Base-by-base conservation (phyloP, 2,329 filamentous ascomycete genomes). In the Teratosphaeria pseudoeucalypti region DNA sequence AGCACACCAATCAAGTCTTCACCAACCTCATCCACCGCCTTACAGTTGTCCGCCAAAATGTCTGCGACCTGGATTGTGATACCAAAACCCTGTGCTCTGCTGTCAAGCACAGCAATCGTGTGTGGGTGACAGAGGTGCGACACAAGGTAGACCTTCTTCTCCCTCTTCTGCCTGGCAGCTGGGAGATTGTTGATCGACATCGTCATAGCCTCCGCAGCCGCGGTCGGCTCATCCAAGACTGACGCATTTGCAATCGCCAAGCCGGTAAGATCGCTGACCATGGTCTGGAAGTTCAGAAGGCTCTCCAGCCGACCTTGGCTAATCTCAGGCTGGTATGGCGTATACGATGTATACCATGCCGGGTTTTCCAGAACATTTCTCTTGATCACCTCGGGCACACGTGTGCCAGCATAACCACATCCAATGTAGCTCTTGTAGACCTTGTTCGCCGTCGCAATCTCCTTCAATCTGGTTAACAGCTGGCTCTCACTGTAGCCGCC, bases 331-430 rank as follows among this genome's bases (percentile, higher is more conserved):
- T 97, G 92, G 76, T 96, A 97, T 16, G 92, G 92, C 0, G 92
- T 96, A 75, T 97, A 96, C 77, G 91, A 96, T 49, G 92, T 97
- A 74, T 97, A 97, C 92, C 92, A 97, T 10, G 87, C 91, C 5
- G 92, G 92, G 73, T 88, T 92, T 79, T 97, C 91, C 60, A 97
- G 78, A 4, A 97, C 82, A 72, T 96, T 96, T 66, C 92, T 83
- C 79, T 94, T 90, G 73, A 97, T 95, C 60, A 96, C 92, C 59
- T 90, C 84, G 4, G 92, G 92, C 0, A 89, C 87, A 66, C 87
- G 82, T n/a, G 90, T 92, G 39, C 85, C 87, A 65, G 92, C 90
- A 79, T 96, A 97, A 60, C 92, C 92, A 60, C 83, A 85, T 4
- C 92, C 92, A 65, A 96, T 92, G 71, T 92, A 88, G 70, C 84